Percentiles rank a stretch among this genome's conserved stretches.
Conservation (phyloP, 106 monocot species). For the Agapanthus africanus region DNA sequence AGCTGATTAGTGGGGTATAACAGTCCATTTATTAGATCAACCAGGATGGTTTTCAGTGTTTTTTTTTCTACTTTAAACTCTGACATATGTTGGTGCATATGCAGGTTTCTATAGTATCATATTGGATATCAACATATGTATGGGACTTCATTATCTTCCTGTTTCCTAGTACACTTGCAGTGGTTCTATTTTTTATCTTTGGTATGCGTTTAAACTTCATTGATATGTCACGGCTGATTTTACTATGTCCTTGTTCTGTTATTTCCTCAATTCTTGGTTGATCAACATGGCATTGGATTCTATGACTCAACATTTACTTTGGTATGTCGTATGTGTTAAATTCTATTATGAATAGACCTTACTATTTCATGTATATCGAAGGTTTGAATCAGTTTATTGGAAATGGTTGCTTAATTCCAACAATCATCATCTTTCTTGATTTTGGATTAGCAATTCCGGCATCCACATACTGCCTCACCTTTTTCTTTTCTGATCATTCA, state of each 20-base stretch:
- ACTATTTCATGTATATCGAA: conserved; percentile 16
- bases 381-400: conserved; percentile 82
- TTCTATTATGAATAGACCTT: no score
- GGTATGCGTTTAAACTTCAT: conserved; percentile 32
- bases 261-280: neutral
- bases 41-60: neutral
- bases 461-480: conserved; percentile 85
- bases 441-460: conserved; percentile 76
- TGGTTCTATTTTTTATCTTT: conserved; percentile 77
- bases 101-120: conserved; percentile 82
- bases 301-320: neutral
- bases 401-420: conserved; percentile 55
- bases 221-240: neutral
- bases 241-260: neutral
- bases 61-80: no score
- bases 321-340: no score
- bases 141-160: conserved; percentile 97
- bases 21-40: neutral
- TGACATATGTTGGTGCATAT: conserved; percentile 2
- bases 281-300: neutral
- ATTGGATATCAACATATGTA: conserved; percentile 80
- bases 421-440: conserved; percentile 57
- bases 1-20: conserved; percentile 89
- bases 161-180: conserved; percentile 60
- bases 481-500: conserved; percentile 88